Evolutionary conservation across 306 rosid species (phyloP).

Genomic region (Inga leiocalycina): DNA sequence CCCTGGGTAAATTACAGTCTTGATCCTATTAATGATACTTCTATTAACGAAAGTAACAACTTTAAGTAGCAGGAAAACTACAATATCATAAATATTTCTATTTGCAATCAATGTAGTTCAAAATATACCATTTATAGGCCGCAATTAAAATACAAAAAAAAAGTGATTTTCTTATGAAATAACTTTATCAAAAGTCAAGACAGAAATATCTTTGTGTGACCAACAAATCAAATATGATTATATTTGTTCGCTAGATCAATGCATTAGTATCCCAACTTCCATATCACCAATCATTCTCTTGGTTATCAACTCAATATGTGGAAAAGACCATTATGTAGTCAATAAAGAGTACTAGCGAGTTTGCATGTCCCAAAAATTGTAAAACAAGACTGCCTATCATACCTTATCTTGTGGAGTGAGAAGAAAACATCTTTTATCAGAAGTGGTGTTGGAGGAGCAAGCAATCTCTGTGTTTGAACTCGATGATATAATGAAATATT

Average conservation of each 20-base stretch:
- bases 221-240: background rate
- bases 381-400: conserved; percentile 25
- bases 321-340: conserved; percentile 11
- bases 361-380: background rate
- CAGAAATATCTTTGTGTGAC: background rate
- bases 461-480: conserved; percentile 75
- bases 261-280: background rate
- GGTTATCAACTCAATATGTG: conserved; percentile 8
- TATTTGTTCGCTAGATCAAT: background rate
- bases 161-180: background rate
- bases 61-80: background rate
- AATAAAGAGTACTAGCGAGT: conserved; percentile 13
- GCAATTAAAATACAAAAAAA: background rate
- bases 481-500: no score
- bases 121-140: background rate
- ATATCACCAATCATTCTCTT: background rate
- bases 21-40: background rate
- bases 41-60: background rate
- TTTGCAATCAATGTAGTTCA: background rate
- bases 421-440: conserved; percentile 75
- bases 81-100: background rate
- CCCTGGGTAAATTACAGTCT: background rate
- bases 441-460: conserved; percentile 80
- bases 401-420: conserved; percentile 80
- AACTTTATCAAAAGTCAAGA: background rate